A percentile compares a stretch with the other conserved stretches of the same genome.
These are phyloP conservation scores for Xylaria cubensis DNA, from an alignment of 495 filamentous ascomycete genomes.

Conservation along the genomic window DNA sequence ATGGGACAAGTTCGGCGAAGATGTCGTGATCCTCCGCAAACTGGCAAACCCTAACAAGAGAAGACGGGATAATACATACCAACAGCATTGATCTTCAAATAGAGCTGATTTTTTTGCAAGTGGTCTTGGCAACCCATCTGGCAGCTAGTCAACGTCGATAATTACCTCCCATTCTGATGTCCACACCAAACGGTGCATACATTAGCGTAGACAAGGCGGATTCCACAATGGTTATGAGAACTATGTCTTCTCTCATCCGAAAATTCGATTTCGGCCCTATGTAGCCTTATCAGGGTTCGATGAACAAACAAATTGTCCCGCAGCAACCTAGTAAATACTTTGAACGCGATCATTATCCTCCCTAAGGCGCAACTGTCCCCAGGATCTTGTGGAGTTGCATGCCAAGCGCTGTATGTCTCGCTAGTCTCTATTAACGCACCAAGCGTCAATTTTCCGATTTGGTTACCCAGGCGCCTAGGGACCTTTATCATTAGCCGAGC, in stretches of 20 bases:
- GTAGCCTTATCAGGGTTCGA: neutral
- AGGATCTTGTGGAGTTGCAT: constrained; percentile 12
- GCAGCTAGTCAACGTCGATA: neutral
- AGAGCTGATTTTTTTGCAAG: constrained; percentile 9
- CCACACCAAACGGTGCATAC: constrained; percentile 8
- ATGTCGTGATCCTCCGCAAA: constrained; percentile 12
- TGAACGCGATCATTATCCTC: constrained; percentile 1
- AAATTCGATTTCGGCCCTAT: neutral
- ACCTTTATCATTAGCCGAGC: constrained; percentile 25
- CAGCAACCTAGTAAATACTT: neutral
- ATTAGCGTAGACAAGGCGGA: neutral
- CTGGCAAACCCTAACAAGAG: neutral
- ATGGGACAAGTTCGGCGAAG: neutral
- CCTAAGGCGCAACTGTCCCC: neutral
- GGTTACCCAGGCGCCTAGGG: constrained; percentile 11
- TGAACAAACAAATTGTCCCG: neutral
- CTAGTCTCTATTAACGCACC: constrained; percentile 25
- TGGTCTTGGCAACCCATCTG: neutral
- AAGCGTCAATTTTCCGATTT: constrained; percentile 27
- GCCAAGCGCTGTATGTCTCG: constrained; percentile 27
- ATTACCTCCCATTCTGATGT: neutral
- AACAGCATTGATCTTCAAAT: constrained; percentile 6
- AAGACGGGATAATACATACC: neutral
- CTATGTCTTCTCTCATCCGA: neutral
- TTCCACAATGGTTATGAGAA: neutral